Evolutionary conservation across 2,329 filamentous ascomycete genomes (phyloP).

Genomic region (Huntiella abstrusa): DNA sequence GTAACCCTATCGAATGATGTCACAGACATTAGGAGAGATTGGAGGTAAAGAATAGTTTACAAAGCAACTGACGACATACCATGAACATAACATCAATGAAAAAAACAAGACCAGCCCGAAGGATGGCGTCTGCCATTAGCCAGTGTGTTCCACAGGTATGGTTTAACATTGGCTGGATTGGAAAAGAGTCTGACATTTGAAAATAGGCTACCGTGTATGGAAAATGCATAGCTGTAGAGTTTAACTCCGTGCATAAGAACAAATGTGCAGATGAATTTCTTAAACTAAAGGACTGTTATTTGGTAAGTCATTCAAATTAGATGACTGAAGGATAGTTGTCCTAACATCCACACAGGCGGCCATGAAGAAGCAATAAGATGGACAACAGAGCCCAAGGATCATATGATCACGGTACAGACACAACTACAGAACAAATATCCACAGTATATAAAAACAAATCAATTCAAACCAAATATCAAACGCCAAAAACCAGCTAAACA

Average conservation of each 20-base stretch:
- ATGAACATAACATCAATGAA: too few species aligned
- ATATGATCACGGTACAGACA: too few species aligned
- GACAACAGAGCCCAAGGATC: too few species aligned
- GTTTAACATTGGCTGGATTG: neutral
- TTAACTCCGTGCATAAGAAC: slow-evolving; percentile 76
- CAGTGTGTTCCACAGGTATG: slow-evolving; percentile 37
- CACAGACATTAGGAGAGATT: too few species aligned
- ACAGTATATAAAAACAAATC: too few species aligned
- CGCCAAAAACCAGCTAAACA: too few species aligned
- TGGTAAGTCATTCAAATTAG: slow-evolving; percentile 32
- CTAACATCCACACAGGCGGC: neutral
- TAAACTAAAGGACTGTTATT: slow-evolving; percentile 67
- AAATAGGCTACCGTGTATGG: slow-evolving; percentile 65
- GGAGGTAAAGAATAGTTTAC: too few species aligned
- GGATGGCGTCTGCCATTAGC: slow-evolving; percentile 33
- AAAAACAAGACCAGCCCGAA: slow-evolving; percentile 30
- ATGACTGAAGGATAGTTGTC: neutral
- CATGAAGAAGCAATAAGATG: neutral
- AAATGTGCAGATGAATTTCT: slow-evolving; percentile 79
- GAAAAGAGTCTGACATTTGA: neutral
- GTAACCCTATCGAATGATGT: too few species aligned
- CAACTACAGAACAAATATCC: too few species aligned
- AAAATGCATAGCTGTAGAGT: slow-evolving; percentile 78
- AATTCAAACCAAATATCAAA: too few species aligned
- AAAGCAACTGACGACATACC: too few species aligned